These are phyloP conservation scores for Haplosporangium gracile DNA, from an alignment of 192 early-diverging fungal genomes.

Conservation along the genomic window DNA sequence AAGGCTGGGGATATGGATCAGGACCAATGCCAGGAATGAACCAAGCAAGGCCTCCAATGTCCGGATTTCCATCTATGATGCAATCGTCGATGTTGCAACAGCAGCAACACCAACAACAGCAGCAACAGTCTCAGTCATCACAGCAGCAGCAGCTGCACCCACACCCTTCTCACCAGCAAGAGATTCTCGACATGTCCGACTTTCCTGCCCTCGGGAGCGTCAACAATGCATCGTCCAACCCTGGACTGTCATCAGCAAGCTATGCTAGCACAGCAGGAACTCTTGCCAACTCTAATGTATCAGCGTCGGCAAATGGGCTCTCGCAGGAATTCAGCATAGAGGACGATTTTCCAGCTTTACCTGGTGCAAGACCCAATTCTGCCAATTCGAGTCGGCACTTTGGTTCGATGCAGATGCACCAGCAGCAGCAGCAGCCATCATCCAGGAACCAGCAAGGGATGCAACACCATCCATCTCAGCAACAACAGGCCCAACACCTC, in stretches of 20 bases:
- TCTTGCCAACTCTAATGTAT: conserved; percentile 32
- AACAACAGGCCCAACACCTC: conserved; percentile 38
- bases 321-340: conserved; percentile 60
- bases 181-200: conserved; percentile 59
- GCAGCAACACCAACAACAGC: conserved; percentile 43
- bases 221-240: conserved; percentile 54
- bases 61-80: conserved; percentile 44
- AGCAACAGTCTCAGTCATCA: conserved; percentile 35
- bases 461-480: conserved; percentile 43
- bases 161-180: conserved; percentile 41
- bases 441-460: conserved; percentile 36
- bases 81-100: conserved; percentile 42
- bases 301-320: conserved; percentile 31
- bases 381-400: conserved; percentile 51
- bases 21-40: conserved; percentile 53
- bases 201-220: conserved; percentile 61
- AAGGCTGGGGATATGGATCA: conserved; percentile 53
- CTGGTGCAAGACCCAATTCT: conserved; percentile 57
- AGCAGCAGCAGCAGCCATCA: conserved; percentile 51
- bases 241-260: conserved; percentile 53
- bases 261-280: conserved; percentile 60
- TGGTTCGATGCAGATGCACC: conserved; percentile 42
- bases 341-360: conserved; percentile 61
- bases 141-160: conserved; percentile 38
- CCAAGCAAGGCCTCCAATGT: conserved; percentile 50